Conservation (phyloP, 2,329 filamentous ascomycete genomes). For the Coniochaeta sp. region DNA sequence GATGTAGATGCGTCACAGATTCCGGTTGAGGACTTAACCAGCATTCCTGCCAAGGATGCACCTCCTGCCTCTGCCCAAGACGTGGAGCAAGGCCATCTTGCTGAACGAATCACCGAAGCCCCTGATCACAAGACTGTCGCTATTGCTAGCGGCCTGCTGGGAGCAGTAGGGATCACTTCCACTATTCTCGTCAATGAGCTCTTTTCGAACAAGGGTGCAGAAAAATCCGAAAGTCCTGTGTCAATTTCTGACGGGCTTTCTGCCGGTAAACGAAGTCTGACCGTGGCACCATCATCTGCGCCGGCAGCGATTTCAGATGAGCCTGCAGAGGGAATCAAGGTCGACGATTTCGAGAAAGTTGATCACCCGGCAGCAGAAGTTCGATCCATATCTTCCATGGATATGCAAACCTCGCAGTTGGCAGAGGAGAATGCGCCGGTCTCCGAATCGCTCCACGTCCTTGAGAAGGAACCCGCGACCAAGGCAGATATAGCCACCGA, state of each 20-base stretch:
- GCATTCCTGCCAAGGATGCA: not conserved
- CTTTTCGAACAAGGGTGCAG: not conserved
- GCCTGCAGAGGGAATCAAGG: not conserved
- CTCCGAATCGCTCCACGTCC: conserved; percentile 19
- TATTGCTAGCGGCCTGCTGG: not conserved
- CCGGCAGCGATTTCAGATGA: not conserved
- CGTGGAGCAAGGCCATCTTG: not conserved
- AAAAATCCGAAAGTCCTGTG: not conserved
- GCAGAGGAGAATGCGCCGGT: conserved; percentile 13
- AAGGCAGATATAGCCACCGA: conserved; percentile 12
- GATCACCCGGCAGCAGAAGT: conserved; percentile 2
- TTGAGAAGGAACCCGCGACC: conserved; percentile 13
- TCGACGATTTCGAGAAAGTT: not conserved
- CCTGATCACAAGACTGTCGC: not conserved
- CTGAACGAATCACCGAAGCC: not conserved
- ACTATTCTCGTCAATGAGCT: not conserved
- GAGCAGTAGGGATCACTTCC: not conserved
- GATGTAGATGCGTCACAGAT: not conserved
- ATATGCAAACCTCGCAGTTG: conserved; percentile 10
- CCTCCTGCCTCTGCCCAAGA: not conserved
- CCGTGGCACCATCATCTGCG: not conserved
- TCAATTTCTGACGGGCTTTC: not conserved
- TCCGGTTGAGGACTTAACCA: not conserved
- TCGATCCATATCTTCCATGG: conserved; percentile 8
- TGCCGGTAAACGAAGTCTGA: not conserved